phyloP scores from a whole-genome alignment of 2,329 filamentous ascomycete genomes.

The Ceratocystis cubensis region DNA sequence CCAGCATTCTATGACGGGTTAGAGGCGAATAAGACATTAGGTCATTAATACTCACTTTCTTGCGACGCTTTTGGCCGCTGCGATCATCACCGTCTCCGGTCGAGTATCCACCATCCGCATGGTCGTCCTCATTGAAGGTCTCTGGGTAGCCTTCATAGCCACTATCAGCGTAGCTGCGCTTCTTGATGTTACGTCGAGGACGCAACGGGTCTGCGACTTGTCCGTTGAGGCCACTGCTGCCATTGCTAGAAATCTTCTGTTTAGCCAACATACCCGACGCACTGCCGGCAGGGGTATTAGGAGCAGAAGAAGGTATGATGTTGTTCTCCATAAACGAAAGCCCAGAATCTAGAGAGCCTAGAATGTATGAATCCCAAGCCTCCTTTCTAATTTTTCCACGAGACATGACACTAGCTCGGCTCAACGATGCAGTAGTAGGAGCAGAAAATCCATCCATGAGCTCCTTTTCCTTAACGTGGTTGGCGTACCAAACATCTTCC shows the following conservation, averaged over 20 bases:
- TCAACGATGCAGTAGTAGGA: slow-evolving; percentile 33
- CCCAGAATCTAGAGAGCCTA: slow-evolving; percentile 18
- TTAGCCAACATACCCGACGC: slow-evolving; percentile 1
- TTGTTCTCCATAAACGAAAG: slow-evolving; percentile 11
- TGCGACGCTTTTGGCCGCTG: slow-evolving; percentile 47
- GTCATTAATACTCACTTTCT: slow-evolving; percentile 41
- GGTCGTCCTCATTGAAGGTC: slow-evolving; percentile 56
- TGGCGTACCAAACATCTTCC: slow-evolving; percentile 45
- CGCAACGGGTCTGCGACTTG: slow-evolving; percentile 35
- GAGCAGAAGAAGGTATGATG: slow-evolving; percentile 11
- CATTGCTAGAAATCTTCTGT: not conserved
- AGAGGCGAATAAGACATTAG: slow-evolving; percentile 29
- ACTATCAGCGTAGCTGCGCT: slow-evolving; percentile 62
- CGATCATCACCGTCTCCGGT: slow-evolving; percentile 58
- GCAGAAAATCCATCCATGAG: slow-evolving; percentile 42
- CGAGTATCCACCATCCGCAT: slow-evolving; percentile 51
- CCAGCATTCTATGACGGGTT: slow-evolving; percentile 37
- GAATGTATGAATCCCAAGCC: slow-evolving; percentile 22
- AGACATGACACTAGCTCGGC: slow-evolving; percentile 44
- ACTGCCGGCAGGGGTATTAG: slow-evolving; percentile 16
- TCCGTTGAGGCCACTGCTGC: slow-evolving; percentile 4
- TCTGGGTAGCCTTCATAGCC: slow-evolving; percentile 66
- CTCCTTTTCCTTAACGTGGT: slow-evolving; percentile 42
- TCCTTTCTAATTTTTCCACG: slow-evolving; percentile 32
- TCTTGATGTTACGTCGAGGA: slow-evolving; percentile 55